Evolutionary conservation across 208 protist species (phyloP).

Genomic region (Acanthamoeba healyi): DNA sequence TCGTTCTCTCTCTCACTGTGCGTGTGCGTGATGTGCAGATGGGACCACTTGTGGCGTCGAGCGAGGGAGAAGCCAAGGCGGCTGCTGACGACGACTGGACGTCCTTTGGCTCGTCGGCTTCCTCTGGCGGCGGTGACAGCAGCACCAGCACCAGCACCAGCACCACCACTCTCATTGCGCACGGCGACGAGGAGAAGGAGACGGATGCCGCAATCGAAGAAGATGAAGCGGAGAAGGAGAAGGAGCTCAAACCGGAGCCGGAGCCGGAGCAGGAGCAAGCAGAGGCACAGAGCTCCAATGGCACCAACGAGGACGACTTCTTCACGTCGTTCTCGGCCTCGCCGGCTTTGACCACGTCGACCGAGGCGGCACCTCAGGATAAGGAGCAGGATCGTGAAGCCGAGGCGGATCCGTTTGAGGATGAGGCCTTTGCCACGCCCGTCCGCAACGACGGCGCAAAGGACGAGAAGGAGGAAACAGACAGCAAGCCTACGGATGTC

Average conservation of each 20-base stretch:
- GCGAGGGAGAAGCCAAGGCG: not conserved
- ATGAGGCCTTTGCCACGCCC: conserved; percentile 13
- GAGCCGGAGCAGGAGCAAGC: not conserved
- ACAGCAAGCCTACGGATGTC: no score
- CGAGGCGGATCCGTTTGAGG: not conserved
- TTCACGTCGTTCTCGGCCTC: not conserved
- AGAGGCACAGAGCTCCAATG: not conserved
- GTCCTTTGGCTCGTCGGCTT: not conserved
- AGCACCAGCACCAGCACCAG: not conserved
- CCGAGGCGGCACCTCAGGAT: not conserved
- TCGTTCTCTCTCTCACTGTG: not conserved
- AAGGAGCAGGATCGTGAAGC: conserved; percentile 3
- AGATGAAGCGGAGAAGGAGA: not conserved
- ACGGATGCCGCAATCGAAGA: not conserved
- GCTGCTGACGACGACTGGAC: not conserved
- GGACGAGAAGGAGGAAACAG: conserved; percentile 24
- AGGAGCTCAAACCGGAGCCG: not conserved
- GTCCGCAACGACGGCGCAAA: not conserved
- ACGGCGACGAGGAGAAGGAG: not conserved
- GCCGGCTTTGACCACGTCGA: not conserved
- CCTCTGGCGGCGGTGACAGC: not conserved
- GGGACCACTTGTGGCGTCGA: not conserved
- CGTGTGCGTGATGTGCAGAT: not conserved
- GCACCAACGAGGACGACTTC: not conserved
- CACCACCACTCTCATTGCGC: no score